A percentile compares a stretch with the other conserved stretches of the same genome.
These are phyloP conservation scores for Diaporthe aspalathi DNA, from an alignment of 2,329 filamentous ascomycete species.

Conservation along the genomic window DNA sequence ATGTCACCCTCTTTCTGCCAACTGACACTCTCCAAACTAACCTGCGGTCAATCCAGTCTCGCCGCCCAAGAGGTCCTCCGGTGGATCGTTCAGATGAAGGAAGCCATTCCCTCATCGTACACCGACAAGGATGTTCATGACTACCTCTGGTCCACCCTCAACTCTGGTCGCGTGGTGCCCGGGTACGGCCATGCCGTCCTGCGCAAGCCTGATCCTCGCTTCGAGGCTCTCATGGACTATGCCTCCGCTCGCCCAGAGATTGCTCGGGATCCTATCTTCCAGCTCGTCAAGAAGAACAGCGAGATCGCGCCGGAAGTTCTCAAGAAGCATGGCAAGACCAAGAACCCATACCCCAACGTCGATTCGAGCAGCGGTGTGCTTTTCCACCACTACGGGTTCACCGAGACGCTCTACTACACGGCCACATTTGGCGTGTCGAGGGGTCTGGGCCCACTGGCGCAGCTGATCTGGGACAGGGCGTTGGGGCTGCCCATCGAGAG, in stretches of 20 bases:
- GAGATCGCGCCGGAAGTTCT: slow-evolving; percentile 91
- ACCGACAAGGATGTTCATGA: slow-evolving; percentile 84
- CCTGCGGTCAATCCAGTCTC: slow-evolving; percentile 63
- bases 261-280: slow-evolving; percentile 87
- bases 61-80: slow-evolving; percentile 97
- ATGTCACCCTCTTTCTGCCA: background rate
- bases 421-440: slow-evolving; percentile 77
- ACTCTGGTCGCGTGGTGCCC: slow-evolving; percentile 92
- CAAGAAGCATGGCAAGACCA: slow-evolving; percentile 96
- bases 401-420: slow-evolving; percentile 95
- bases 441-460: slow-evolving; percentile 87
- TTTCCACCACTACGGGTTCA: slow-evolving; percentile 98
- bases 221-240: slow-evolving; percentile 97
- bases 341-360: slow-evolving; percentile 98
- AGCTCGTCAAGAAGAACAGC: slow-evolving; percentile 92
- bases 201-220: slow-evolving; percentile 95
- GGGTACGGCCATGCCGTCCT: slow-evolving; percentile 97
- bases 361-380: slow-evolving; percentile 93
- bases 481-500: slow-evolving; percentile 95
- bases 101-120: slow-evolving; percentile 81
- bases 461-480: slow-evolving; percentile 96
- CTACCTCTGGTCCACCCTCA: slow-evolving; percentile 93
- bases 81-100: slow-evolving; percentile 97
- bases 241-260: slow-evolving; percentile 88
- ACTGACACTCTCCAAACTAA: slow-evolving; percentile 1